Evolutionary conservation across 75 land plant species (phyloP).

Genomic region (Adiantum capillusveneris): DNA sequence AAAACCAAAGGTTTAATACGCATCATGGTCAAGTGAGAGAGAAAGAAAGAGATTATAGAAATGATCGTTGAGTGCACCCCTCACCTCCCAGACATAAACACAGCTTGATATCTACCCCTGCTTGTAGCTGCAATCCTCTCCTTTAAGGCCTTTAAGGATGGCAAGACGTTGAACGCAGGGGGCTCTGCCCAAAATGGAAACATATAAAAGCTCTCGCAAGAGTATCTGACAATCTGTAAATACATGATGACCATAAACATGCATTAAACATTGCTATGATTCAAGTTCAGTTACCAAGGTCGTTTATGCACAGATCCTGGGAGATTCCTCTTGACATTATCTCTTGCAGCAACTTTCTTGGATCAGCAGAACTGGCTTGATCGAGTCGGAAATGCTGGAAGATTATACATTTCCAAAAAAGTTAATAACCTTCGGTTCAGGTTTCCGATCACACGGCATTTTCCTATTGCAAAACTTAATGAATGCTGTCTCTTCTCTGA

Average conservation of each 20-base stretch:
- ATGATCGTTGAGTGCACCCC: background rate
- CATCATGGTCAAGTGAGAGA: too few relatives aligned
- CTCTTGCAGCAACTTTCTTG: constrained; percentile 54
- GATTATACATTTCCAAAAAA: too few relatives aligned
- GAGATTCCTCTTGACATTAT: constrained; percentile 67
- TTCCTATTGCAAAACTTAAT: too few relatives aligned
- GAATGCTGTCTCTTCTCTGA: too few relatives aligned
- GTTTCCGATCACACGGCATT: too few relatives aligned
- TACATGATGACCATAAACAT: too few relatives aligned
- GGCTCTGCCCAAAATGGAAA: constrained; percentile 65
- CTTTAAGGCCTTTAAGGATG: constrained; percentile 74
- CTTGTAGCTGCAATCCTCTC: constrained; percentile 63
- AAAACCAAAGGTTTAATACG: too few relatives aligned
- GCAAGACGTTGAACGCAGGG: constrained; percentile 95
- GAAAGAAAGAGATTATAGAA: background rate
- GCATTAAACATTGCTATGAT: too few relatives aligned
- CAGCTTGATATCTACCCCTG: constrained; percentile 81
- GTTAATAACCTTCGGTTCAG: too few relatives aligned
- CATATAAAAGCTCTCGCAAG: too few relatives aligned
- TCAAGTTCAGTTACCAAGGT: constrained; percentile 82
- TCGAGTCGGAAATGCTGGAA: constrained; percentile 65
- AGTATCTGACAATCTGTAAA: too few relatives aligned
- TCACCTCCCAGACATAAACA: constrained; percentile 99
- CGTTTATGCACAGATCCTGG: constrained; percentile 87
- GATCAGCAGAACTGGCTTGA: constrained; percentile 66